These are phyloP conservation scores for Halophytophthora polymorphica DNA, from an alignment of 352 stramenopile species.

Conservation along the genomic window DNA sequence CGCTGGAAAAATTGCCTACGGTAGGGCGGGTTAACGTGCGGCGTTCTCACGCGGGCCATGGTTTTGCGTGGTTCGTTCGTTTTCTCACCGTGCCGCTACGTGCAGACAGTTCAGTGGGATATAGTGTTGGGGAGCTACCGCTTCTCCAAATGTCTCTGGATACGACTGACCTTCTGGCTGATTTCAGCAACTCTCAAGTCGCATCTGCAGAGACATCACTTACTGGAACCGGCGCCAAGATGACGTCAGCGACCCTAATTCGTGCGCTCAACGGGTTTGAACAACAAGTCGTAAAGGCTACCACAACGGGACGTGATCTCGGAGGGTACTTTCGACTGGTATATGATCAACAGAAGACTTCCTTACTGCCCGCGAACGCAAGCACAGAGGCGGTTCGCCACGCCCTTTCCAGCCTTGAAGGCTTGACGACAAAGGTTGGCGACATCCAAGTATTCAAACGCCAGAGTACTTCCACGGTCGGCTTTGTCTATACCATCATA, in stretches of 20 bases:
- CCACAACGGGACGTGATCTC: conserved; percentile 55
- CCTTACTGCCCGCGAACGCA: conserved; percentile 61
- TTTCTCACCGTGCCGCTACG: conserved; percentile 49
- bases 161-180: conserved; percentile 46
- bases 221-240: conserved; percentile 66
- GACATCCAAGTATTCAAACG: conserved; percentile 58
- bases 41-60: conserved; percentile 65
- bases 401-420: conserved; percentile 46
- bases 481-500: conserved; percentile 63
- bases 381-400: conserved; percentile 50
- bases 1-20: conserved; percentile 79
- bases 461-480: conserved; percentile 29
- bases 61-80: conserved; percentile 79
- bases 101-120: conserved; percentile 29
- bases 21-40: conserved; percentile 80
- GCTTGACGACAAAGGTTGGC: conserved; percentile 21
- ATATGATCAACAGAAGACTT: conserved; percentile 83
- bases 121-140: conserved; percentile 47
- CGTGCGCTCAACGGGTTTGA: conserved; percentile 90
- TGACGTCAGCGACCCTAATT: conserved; percentile 81
- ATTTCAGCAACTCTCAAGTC: conserved; percentile 44
- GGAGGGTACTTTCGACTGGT: conserved; percentile 86
- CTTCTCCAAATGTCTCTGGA: conserved; percentile 75
- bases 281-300: conserved; percentile 86
- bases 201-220: conserved; percentile 39